Evolutionary conservation across 2,329 filamentous ascomycete genomes (phyloP), one percentile per base, ranked within the genome.

Genomic region (Aureobasidium sp.): DNA sequence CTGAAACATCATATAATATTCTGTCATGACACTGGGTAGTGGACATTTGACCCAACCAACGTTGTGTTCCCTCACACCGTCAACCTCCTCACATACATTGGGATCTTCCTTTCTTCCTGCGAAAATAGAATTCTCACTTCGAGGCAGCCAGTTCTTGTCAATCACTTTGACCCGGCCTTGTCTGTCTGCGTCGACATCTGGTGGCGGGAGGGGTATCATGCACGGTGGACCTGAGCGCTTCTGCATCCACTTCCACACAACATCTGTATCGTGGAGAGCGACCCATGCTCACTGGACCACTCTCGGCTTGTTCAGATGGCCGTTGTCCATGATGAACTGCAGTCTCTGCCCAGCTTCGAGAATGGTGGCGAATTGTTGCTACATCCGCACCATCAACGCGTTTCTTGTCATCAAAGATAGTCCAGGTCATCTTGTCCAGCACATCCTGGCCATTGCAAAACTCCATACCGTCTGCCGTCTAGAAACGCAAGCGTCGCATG

Each of bases 211-310:
- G 60, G 24, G 47, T 37, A 3, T 46, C 41, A 26, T 62, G 44
- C 1, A 66, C 51, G 20, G 50, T 20, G n/a, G 63, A 65, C 15
- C 59, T 41, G 32, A 66, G 46, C 12, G 63, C 61, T 9, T 61
- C 63, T 20, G 44, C 46, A 46, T 66, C 61, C 20, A 65, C 63
- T 51, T 55, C 44, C 1, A 66, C 20, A 24, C 59, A 59, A 43
- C 64, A 65, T 29, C 52, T 57, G 29, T 66, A 65, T 24, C 65
- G 63, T 24, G 61, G 53, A 13, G 65, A 66, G 39, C 36, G 50
- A 8, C 52, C 37, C 32, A 39, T n/a, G 17, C 36, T 36, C 5
- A 37, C 32, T 29, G 50, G 50, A 27, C 13, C 3, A 5, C 2
- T 26, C 24, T 32, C 51, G n/a, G 27, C 55, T 32, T 20, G 26